Evolutionary conservation across 2,329 filamentous ascomycete genomes (phyloP), one percentile per base, ranked within the genome.

Genomic region (Exophiala viscosa): DNA sequence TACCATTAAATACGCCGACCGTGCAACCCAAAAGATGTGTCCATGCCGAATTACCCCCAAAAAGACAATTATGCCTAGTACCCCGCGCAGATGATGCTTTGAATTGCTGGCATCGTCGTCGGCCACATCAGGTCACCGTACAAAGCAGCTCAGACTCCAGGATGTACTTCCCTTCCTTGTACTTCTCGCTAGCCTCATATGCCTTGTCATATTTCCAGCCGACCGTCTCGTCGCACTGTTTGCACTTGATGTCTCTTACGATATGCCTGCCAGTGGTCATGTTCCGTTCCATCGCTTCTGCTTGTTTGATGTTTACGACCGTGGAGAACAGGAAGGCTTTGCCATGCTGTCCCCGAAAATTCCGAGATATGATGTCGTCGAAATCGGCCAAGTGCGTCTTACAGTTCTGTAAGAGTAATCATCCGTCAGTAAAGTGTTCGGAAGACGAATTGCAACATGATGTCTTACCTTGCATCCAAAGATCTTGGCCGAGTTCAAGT

Each of bases 121-220:
- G n/a, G 5, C 9, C 39, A 39, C 39, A 17, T 60, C 50, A 62
- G 33, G 50, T 56, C 20, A 62, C 59, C 11, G 53, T 55, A 47
- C 60, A 62, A 7, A 62, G 48, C 50, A 62, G 42, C 34, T 61
- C 60, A 4, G 50, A 57, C 45, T 62, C 60, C 52, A 99, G 79
- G 55, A 99, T 99, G 69, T 88, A 97, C 75, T 97, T 99, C 50
- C 90, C 91, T 78, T 99, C 93, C 77, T 99, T 99, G 75, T 99
- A 99, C 74, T 96, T 96, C 80, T 99, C 92, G 60, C 80, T 85
- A 32, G 77, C 72, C 75, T 99, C 93, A 69, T 88, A 97, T 1
- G 93, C 93, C 75, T 95, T 96, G 73, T 99, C 93, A 70, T 99
- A 99, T 71, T 96, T 97, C 93, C 93, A 99, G 33, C 93, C 93